phyloP scores from a whole-genome alignment of 169 alveolate genomes.

The Cryptosporidium tyzzeri region DNA sequence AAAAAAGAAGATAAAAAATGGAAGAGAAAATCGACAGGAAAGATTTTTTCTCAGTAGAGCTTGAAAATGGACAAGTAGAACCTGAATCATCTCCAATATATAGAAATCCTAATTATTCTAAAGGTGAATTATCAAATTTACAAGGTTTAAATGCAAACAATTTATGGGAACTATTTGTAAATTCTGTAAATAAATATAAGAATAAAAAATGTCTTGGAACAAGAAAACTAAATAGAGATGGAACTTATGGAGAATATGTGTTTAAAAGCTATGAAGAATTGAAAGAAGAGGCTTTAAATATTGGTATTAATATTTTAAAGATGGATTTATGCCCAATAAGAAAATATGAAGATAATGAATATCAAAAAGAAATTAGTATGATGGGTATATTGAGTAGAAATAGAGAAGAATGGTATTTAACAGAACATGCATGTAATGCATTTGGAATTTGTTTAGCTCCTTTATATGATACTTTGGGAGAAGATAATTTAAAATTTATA shows the following conservation, averaged over 20 bases:
- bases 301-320: constrained; percentile 34
- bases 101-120: constrained; percentile 55
- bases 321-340: constrained; percentile 24
- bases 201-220: constrained; percentile 38
- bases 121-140: constrained; percentile 33
- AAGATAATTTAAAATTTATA: constrained; percentile 82
- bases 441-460: constrained; percentile 82
- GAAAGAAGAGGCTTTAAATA: constrained; percentile 25
- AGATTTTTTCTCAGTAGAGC: constrained; percentile 12
- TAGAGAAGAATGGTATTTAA: constrained; percentile 89
- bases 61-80: not conserved
- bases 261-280: constrained; percentile 52
- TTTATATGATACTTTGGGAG: constrained; percentile 86
- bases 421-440: constrained; percentile 85
- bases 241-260: constrained; percentile 37
- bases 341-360: constrained; percentile 43
- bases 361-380: constrained; percentile 76
- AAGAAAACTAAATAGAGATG: constrained; percentile 33
- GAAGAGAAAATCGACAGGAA: not conserved
- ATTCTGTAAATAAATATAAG: constrained; percentile 29
- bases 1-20: not conserved
- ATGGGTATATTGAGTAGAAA: constrained; percentile 87
- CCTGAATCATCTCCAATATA: constrained; percentile 55
- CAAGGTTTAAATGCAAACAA: constrained; percentile 46
- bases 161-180: constrained; percentile 62